Evolutionary conservation across 768 basidiomycete genomes (phyloP).

Genomic region (Boletus tomentosulus): DNA sequence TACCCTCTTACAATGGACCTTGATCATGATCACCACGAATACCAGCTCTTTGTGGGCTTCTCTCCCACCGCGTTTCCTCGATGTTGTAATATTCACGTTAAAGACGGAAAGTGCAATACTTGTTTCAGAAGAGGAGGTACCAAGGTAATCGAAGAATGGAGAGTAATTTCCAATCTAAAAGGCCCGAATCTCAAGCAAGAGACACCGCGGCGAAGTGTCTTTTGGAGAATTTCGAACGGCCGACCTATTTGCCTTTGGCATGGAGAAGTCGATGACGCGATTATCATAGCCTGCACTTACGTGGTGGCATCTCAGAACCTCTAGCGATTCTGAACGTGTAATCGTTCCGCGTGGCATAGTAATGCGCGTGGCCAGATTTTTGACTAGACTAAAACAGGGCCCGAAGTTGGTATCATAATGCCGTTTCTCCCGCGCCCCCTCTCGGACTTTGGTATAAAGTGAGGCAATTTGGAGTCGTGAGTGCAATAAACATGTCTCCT

Average conservation of each 20-base stretch:
- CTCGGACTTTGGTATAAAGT: slow-evolving; percentile 15
- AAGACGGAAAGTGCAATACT: slow-evolving; percentile 11
- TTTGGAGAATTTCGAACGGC: slow-evolving; percentile 8
- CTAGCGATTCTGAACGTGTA: slow-evolving; percentile 10
- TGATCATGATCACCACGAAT: slow-evolving; percentile 13
- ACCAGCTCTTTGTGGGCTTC: slow-evolving; percentile 10
- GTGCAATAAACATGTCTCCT: slow-evolving; percentile 11
- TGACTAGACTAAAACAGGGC: slow-evolving; percentile 10
- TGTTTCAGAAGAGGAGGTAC: slow-evolving; percentile 12
- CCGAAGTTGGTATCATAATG: neutral
- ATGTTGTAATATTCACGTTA: slow-evolving; percentile 13
- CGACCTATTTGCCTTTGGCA: slow-evolving; percentile 2
- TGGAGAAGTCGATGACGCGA: slow-evolving; percentile 14
- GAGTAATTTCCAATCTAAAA: slow-evolving; percentile 17
- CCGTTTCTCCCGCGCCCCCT: slow-evolving; percentile 4
- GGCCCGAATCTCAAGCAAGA: slow-evolving; percentile 13
- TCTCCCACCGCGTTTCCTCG: neutral
- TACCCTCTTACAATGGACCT: slow-evolving; percentile 21
- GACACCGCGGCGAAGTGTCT: slow-evolving; percentile 27
- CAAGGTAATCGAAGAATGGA: slow-evolving; percentile 17
- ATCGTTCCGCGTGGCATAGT: slow-evolving; percentile 7
- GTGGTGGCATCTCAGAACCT: slow-evolving; percentile 16
- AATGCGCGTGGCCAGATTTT: neutral
- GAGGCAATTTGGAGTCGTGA: neutral
- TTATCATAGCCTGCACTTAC: slow-evolving; percentile 22